Evolutionary conservation across 164 flowering plant species (phyloP).

Genomic region (Paratinospora sagittata): DNA sequence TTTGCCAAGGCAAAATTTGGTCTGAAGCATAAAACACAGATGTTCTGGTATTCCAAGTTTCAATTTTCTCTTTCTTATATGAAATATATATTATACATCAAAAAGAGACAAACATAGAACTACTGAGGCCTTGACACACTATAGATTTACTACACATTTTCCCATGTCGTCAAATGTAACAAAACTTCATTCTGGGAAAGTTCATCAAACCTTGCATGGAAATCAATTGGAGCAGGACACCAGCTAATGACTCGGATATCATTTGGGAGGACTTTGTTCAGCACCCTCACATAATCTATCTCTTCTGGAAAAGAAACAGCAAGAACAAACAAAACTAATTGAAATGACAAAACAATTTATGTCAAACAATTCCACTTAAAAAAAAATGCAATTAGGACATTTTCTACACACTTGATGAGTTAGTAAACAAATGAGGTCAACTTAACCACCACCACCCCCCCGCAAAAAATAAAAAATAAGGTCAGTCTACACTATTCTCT

Average conservation of each 20-base stretch:
- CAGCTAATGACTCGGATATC: constrained; percentile 80
- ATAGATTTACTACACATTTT: neutral
- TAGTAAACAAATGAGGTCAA: neutral
- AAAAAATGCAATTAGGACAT: neutral
- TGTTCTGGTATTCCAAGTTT: too few species aligned
- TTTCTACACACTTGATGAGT: neutral
- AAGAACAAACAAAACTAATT: neutral
- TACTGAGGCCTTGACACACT: neutral
- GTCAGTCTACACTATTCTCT: neutral
- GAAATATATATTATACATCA: neutral
- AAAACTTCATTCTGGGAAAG: neutral
- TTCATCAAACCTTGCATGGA: constrained; percentile 66
- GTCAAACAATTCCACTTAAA: neutral
- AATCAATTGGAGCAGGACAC: constrained; percentile 66
- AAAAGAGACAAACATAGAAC: neutral
- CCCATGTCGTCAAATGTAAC: neutral
- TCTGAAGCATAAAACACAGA: neutral
- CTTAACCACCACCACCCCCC: too few species aligned
- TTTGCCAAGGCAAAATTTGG: neutral
- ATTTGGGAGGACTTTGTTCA: constrained; percentile 71
- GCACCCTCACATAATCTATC: constrained; percentile 70
- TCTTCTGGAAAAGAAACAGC: constrained; percentile 36
- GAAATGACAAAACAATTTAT: neutral
- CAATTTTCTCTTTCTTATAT: neutral
- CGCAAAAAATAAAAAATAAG: too few species aligned